Percentiles rank a stretch among this genome's conserved stretches.
phyloP scores from a whole-genome alignment of 2,329 filamentous ascomycete species.

The Trichophyton simii region DNA sequence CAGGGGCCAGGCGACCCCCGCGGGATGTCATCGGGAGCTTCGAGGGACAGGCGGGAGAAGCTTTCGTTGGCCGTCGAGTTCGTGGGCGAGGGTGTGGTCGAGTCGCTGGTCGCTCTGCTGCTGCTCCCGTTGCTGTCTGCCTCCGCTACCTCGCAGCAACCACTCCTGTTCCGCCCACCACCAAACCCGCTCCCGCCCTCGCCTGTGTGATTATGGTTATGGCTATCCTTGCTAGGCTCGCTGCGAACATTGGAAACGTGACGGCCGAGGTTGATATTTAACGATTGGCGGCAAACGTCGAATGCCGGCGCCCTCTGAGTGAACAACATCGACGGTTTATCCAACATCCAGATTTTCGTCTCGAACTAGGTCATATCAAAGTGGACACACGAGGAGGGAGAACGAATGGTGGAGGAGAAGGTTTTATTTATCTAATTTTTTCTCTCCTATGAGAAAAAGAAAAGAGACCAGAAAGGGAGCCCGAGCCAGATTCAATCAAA shows the following conservation, averaged over 20 bases:
- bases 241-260: neutral
- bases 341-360: neutral
- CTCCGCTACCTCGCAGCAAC: conserved; percentile 2
- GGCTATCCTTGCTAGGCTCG: neutral
- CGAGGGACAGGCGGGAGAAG: conserved; percentile 22
- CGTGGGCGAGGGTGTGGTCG: conserved; percentile 7
- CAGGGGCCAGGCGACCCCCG: conserved; percentile 20
- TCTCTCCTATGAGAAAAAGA: neutral
- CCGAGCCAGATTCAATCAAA: neutral
- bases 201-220: conserved; percentile 8
- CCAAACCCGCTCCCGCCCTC: conserved; percentile 17
- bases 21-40: conserved; percentile 25
- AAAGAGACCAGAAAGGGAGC: neutral
- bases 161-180: conserved; percentile 13
- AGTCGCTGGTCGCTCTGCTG: neutral
- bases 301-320: conserved; percentile 25
- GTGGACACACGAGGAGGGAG: conserved; percentile 1
- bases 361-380: neutral
- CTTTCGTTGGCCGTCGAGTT: conserved; percentile 21
- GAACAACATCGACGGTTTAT: conserved; percentile 25
- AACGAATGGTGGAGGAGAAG: neutral
- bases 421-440: conserved; percentile 4
- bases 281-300: conserved; percentile 15
- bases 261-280: conserved; percentile 12
- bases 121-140: neutral